Base-by-base conservation (phyloP, 2,329 filamentous ascomycete genomes). In the Pseudocercospora ulei region DNA sequence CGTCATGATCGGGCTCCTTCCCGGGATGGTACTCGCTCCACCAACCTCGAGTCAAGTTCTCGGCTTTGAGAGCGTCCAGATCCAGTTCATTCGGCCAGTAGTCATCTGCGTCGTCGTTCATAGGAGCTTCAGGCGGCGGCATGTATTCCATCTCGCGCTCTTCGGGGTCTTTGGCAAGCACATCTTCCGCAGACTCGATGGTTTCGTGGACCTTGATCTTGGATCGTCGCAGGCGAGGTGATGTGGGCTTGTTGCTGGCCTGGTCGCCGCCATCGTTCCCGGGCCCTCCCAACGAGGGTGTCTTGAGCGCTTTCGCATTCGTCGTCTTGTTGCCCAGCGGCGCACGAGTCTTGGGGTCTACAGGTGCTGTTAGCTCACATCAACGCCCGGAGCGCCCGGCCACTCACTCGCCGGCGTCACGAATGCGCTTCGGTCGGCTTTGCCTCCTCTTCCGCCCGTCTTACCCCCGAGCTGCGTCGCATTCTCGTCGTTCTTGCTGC, bases 321-420 rank as follows among this genome's bases (percentile, higher is more conserved):
- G 90, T 96, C 1, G 88, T 96, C 64, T 98, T 98, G 70, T 84
- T 80, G 20, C 88, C 88, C 31, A 98, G 67, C 7, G 85, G 82
- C 23, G 87, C 86, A 55, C 88, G 78, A 43, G 69, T 78, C 43
- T 77, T 76, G 35, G 78, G 72, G 39, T 71, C 76, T 79, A 45
- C 23, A 27, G 33, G 38, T 33, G 37, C 31, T 1, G 11, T 33
- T 23, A 33, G 30, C 30, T 14, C 5, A 37, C 12, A 14, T 46
- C 16, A 18, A 45, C 22, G 20, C 20, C 27, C 17, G 20, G 16
- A 39, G 40, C 20, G 41, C 19, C 19, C 31, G 11, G 13, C 19
- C 16, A 38, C 52, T 46, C 70, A 93, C 86, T 82, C 56, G 82
- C 71, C 19, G 88, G 88, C 13, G 88, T 96, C 38, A 82, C 67